These are phyloP conservation scores for Cotoneaster glaucophyllus DNA, from an alignment of 306 rosid genomes.

Conservation along the genomic window DNA sequence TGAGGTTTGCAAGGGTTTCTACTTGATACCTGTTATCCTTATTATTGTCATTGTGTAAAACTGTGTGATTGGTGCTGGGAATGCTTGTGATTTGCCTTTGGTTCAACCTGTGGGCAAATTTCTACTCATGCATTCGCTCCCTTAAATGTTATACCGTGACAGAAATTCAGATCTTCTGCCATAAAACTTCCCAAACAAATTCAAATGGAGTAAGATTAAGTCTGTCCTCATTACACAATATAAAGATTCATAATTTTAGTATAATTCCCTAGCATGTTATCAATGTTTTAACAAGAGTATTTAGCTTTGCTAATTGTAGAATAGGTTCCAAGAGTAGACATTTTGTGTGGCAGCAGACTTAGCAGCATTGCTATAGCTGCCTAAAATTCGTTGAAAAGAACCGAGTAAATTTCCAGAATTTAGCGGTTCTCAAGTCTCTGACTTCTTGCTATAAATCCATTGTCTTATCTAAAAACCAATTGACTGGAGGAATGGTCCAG, in stretches of 20 bases:
- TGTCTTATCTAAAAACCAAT: neutral
- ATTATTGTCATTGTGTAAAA: neutral
- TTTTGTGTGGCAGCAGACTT: neutral
- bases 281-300: neutral
- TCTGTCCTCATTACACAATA: neutral
- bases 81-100: constrained; percentile 1
- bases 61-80: neutral
- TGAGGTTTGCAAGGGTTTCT: constrained; percentile 63
- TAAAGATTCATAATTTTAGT: neutral
- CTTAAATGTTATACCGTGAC: neutral
- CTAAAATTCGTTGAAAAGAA: neutral
- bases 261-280: neutral
- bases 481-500: neutral
- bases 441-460: neutral
- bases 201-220: neutral
- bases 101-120: constrained; percentile 2
- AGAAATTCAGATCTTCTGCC: neutral
- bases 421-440: neutral
- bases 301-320: neutral
- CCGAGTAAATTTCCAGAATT: neutral
- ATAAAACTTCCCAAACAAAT: neutral
- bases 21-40: constrained; percentile 15
- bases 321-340: neutral
- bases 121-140: neutral
- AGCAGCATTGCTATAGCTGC: neutral